Base-by-base conservation (phyloP, 2,329 filamentous ascomycete species). In the Hortaea sp. region DNA sequence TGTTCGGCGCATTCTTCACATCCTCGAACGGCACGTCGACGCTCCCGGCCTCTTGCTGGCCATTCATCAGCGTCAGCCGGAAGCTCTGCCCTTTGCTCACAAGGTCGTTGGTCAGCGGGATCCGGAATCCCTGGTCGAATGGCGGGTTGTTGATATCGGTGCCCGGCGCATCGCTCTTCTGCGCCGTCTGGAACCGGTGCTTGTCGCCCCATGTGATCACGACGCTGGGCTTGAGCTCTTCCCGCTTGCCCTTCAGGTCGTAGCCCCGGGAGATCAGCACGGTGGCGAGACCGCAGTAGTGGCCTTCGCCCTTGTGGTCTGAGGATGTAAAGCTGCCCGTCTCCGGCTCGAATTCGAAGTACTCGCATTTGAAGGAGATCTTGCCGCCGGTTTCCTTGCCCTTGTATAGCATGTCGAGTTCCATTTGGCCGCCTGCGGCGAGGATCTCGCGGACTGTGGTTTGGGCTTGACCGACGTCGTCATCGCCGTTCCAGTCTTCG, bases 91-190 rank as follows among this genome's bases (percentile, higher is more conserved):
- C 42, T 52, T 61, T 50, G 9, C 57, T 59, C 6, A 58, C 61
- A 11, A 51, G 13, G 28, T 54, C 51, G 9, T 58, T 57, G 4
- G 63, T 69, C 5, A 74, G 45, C 0, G 69, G 68, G 39, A 74
- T 63, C 6, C 58, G 59, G 58, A 73, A 74, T 0, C 66, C 64
- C 52, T 68, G 64, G 47, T 73, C 69, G 44, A 72, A 74, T 2
- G 64, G 59, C 2, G 71, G 71, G 53, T 73, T 74, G 60, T 69
- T 70, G 50, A 74, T 71, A 42, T 74, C 71, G 2, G 57, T 65
- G 1, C 71, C 71, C 0, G 69, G 69, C 1, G 59, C 62, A 54
- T 74, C 71, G 0, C 62, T 57, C 59, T 70, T 69, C 45, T 63
- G 58, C 1, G 62, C 65, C 0, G 71, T 74, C 43, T 56, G 58